Base-by-base conservation (phyloP, 352 stramenopile genomes). In the Phytophthora palmivora region DNA sequence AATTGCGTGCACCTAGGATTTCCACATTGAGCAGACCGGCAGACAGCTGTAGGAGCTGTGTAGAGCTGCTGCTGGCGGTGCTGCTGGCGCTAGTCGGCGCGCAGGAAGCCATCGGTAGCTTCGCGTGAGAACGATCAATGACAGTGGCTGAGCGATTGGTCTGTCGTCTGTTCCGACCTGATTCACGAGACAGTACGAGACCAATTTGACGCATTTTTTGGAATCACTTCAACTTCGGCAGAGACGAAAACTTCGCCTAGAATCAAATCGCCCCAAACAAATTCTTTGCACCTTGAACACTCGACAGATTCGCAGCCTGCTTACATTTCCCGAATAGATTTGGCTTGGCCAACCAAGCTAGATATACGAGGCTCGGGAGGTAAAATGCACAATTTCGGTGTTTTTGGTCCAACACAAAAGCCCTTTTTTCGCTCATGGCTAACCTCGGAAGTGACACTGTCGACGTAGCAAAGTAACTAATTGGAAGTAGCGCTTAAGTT, bases 1-100 rank as follows among this genome's bases (percentile, higher is more conserved):
- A 55, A 37, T 86, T 88, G 14, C 79, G 76, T n/a, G 82, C 82
- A 18, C 72, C 64, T 2, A 88, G 45, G 33, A 89, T 64, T 41
- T 91, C 82, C 9, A 91, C 76, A 19, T 69, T 79, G n/a, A 91
- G 51, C 34, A 76, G 45, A 24, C 82, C 82, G 0, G 79, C 82
- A 16, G 52, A 65, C 0, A 41, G 47, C 18, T 65, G 46, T 14
- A 30, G 12, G 0, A 38, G 12, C 10, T 51, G 26, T 3, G 57
- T 48, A 2, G 34, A 61, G 24, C 41, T 56, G 18, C 43, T 62
- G 19, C 42, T 44, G 43, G n/a, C 36, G 30, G 15, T 65, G 21
- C 22, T 66, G 19, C 26, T 61, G 43, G 6, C 45, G 22, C 52
- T 45, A n/a, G 59, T 34, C 2, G 57, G 43, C 34, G 53, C 48